Base-by-base conservation (phyloP, 116 monocot species). In the Trichopus zeylanicus region DNA sequence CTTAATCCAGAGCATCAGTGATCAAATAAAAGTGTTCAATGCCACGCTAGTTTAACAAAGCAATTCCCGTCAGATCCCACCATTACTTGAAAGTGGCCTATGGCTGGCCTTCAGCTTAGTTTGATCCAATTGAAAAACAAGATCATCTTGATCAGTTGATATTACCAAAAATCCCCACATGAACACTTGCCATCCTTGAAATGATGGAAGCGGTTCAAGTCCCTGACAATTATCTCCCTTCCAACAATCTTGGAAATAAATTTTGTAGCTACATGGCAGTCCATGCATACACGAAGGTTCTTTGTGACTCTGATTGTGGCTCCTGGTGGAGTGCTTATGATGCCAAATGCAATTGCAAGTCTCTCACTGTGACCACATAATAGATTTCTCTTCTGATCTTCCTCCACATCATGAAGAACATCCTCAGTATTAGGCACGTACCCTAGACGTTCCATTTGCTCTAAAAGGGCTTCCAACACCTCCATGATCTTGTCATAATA, bases 311-410 rank as follows among this genome's bases (percentile, higher is more conserved):
- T 57, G 49, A 92, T 76, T 0, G 73, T 73, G 29, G 83, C 81
- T 54, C 80, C 92, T 15, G 87, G 71, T 34, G 86, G 73, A 37
- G 87, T 87, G 29, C 81, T 87, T 42, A 92, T 81, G 72, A 92
- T 87, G 16, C 83, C 92, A 63, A 81, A 92, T 51, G 62, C 83
- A 55, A 92, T 87, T 13, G 87, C 92, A 53, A 92, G 78, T 67
- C 87, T 87, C 78, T 87, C 92, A 34, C 92, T 87, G 32, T 92
- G 92, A 8, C 92, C 86, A 26, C 75, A 76, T 31, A 92, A 59
- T 25, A 78, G 67, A 34, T 65, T 11, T 37, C 62, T 73, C 75
- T 92, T 92, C 29, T 83, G 92, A 71, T 92, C 86, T 64, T 92
- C 87, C 30, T 87, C 92, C 3, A 87, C 56, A 33, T 91, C 91